phyloP scores from a whole-genome alignment of 2,329 filamentous ascomycete species.

The Aspergillus carbonarius region DNA sequence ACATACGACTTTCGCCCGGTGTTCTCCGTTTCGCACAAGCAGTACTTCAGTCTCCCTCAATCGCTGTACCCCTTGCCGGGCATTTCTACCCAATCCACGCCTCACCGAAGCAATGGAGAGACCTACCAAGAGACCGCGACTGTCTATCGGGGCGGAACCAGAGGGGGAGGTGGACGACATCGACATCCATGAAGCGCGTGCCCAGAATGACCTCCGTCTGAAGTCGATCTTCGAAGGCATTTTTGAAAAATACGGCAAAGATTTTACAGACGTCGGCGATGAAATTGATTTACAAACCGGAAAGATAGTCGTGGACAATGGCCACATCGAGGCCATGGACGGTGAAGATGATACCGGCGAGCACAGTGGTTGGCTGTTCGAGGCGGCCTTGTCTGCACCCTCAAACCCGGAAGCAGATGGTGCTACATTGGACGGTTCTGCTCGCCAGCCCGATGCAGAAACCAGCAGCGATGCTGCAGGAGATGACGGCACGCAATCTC shows the following conservation, averaged over 20 bases:
- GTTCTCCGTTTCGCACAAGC: not conserved
- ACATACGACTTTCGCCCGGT: not conserved
- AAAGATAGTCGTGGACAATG: conserved; percentile 84
- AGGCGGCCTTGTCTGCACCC: conserved; percentile 1
- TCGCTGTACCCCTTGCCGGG: not conserved
- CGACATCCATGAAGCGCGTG: conserved; percentile 62
- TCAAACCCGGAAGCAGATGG: not conserved
- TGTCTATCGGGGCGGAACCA: conserved; percentile 34
- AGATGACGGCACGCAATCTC: conserved; percentile 8
- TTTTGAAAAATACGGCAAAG: conserved; percentile 80
- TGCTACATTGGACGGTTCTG: not conserved
- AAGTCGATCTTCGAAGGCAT: conserved; percentile 86
- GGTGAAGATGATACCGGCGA: conserved; percentile 28
- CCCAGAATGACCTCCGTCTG: conserved; percentile 67
- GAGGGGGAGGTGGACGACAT: conserved; percentile 39
- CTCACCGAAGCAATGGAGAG: conserved; percentile 26
- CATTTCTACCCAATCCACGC: not conserved
- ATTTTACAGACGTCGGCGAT: conserved; percentile 81
- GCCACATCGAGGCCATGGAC: conserved; percentile 62
- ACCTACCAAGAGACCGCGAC: conserved; percentile 58
- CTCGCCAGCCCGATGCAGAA: not conserved
- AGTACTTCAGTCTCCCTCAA: not conserved
- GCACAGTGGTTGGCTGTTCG: conserved; percentile 12
- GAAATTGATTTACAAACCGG: conserved; percentile 84
- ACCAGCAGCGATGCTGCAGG: conserved; percentile 3